Percentiles rank a stretch among this genome's conserved stretches.
These are phyloP conservation scores for Nicotiana obtusifolia DNA, from an alignment of 257 asterid species.

Conservation along the genomic window DNA sequence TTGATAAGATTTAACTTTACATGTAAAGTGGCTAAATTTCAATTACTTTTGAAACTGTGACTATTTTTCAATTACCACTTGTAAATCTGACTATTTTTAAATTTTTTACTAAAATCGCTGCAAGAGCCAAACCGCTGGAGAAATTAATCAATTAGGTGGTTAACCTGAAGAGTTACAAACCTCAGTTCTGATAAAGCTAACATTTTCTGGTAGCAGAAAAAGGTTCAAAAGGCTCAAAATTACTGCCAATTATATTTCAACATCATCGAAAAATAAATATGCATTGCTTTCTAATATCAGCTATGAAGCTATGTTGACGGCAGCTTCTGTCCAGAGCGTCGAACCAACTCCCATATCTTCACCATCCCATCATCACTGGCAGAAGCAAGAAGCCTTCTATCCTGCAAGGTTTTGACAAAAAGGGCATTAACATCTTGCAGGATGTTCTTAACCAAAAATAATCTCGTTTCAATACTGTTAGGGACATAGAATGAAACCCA, in stretches of 20 bases:
- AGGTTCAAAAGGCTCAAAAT: background rate
- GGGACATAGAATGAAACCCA: no score
- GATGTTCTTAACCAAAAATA: background rate
- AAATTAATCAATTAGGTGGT: no score
- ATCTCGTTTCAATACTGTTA: no score
- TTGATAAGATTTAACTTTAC: no score
- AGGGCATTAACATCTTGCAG: background rate
- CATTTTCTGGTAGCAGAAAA: background rate
- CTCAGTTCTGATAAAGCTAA: background rate
- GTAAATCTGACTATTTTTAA: no score
- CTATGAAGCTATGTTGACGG: conserved; percentile 8
- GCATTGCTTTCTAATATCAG: background rate
- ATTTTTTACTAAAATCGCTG: no score
- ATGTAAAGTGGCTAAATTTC: no score
- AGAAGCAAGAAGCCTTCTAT: conserved; percentile 57
- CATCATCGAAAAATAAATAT: conserved; percentile 7
- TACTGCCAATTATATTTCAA: background rate
- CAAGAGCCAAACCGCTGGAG: no score
- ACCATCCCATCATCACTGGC: conserved; percentile 86
- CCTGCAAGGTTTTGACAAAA: conserved; percentile 37
- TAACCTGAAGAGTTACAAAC: no score
- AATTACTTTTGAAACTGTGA: no score
- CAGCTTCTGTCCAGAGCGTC: conserved; percentile 19
- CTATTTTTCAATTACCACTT: no score
- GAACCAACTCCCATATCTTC: conserved; percentile 71